Evolutionary conservation across 345 rosid species (phyloP), one percentile per base, ranked within the genome.

Genomic region (Luvunga scandens): DNA sequence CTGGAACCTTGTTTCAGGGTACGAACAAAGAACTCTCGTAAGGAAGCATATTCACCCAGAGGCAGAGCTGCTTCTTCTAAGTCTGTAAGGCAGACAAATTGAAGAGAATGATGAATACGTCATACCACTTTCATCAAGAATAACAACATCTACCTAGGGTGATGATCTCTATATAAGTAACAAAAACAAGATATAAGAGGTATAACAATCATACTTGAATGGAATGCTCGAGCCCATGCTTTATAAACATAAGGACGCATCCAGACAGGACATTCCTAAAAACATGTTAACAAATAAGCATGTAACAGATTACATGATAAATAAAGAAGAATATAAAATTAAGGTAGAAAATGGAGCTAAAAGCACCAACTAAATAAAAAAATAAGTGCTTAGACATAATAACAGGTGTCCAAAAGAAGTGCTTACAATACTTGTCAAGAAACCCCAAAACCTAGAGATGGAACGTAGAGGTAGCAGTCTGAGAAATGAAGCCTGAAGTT

Each of bases 141-240:
- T 42, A 73, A 55, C 50, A 53, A 68, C 9, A 24, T 36, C 71
- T 38, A 71, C 39, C 59, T 24, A 16, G 62, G 50, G 55, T 19
- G 36, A 33, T 21, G 61, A 70, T 31, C 66, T 28, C 24, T 1
- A 8, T 55, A 16, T 34, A 10, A 31, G 13, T 18, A 33, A 33
- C 55, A 18, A 24, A 25, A 42, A 38, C 79, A 24, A 79, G 2
- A 27, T 50, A 71, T 42, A 50, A 30, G 64, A 83, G 73, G 71
- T 67, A 25, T 68, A 78, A 62, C 10, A 62, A 75, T 75, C 89
- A 68, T 92, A 94, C 98, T 90, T 85, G 98, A 86, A 83, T 91
- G 99, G 77, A 94, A 94, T 63, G 99, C 98, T 9, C 94, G 95
- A 66, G 98, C 94, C 98, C 98, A 96, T 1, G 97, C 94, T 88